Evolutionary conservation across 805 yeast species (phyloP), one percentile per base, ranked within the genome.

Genomic region (Kodamaea kaohsiungensis): DNA sequence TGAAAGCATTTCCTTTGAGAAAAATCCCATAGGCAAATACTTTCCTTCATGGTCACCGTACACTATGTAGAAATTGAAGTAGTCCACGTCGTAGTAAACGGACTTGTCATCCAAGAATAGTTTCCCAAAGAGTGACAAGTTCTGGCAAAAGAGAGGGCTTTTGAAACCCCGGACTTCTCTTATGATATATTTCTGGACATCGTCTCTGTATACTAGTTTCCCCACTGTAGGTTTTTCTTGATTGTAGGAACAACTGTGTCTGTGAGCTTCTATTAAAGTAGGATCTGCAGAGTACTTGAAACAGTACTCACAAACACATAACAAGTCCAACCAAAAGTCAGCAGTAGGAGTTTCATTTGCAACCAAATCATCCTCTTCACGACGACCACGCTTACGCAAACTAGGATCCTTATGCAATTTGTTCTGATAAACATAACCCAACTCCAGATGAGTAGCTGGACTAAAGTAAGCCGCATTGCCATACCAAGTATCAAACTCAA

Each of bases 91-190:
- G 71, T 88, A 93, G 68, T 85, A 90, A 33, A 93, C 87, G 0
- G 96, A 89, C 70, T 95, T 95, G 66, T 89, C 91, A 57, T 91
- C 97, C 7, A 95, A 78, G 63, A 90, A 95, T 39, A 95, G 79
- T 69, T 92, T 91, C 0, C 96, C 95, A 67, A 93, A 87, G 6
- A 95, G 75, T 56, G 93, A 85, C 55, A 95, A 69, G 60, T 89
- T 86, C 66, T 93, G 98, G 59, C 96, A 84, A 59, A 86, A 91
- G 22, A 91, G 68, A 53, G 77, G 74, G 61, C 87, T 83, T 43
- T 80, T 76, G 8, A 77, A 73, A 1, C 96, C 96, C 60, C 83
- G 81, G 1, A 93, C 83, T 59, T 83, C 82, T 51, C 89, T 70
- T 35, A 93, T 88, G 3, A 82, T 43, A 46, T 64, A 65, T 7